phyloP scores from a whole-genome alignment of 768 basidiomycete species.

The Vararia minispora region DNA sequence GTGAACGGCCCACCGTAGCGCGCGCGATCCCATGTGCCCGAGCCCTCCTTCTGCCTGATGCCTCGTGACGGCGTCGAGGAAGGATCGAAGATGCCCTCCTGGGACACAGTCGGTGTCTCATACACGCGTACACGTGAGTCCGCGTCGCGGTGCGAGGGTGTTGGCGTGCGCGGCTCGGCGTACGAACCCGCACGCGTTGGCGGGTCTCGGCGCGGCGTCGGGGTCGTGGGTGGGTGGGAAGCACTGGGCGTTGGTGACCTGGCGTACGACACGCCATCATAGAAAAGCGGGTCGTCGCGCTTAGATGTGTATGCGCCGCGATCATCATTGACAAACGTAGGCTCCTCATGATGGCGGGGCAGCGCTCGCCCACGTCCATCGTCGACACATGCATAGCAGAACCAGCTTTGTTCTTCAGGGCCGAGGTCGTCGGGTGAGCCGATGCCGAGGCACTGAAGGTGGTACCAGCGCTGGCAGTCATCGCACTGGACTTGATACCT shows the following conservation, averaged over 20 bases:
- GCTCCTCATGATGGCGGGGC: constrained; percentile 38
- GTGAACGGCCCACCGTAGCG: constrained; percentile 2
- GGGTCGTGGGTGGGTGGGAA: constrained; percentile 33
- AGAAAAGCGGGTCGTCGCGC: constrained; percentile 47
- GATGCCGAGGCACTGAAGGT: constrained; percentile 72
- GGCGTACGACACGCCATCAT: constrained; percentile 26
- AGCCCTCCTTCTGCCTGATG: constrained; percentile 25
- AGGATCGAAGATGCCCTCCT: constrained; percentile 45
- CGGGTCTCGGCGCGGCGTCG: constrained; percentile 19
- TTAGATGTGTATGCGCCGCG: constrained; percentile 29
- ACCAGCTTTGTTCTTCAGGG: constrained; percentile 74
- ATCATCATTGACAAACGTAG: constrained; percentile 61
- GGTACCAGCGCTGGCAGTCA: constrained; percentile 71
- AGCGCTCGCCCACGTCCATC: constrained; percentile 17
- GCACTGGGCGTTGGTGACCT: constrained; percentile 32
- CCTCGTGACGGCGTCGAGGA: constrained; percentile 76
- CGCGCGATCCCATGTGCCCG: constrained; percentile 2
- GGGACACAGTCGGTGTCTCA: constrained; percentile 15
- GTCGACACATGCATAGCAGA: constrained; percentile 44
- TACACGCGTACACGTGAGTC: constrained; percentile 20
- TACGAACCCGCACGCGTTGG: constrained; percentile 29
- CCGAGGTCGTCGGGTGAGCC: constrained; percentile 51
- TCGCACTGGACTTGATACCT: constrained; percentile 78
- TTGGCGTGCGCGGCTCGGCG: constrained; percentile 39
- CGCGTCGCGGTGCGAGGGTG: constrained; percentile 43